These are phyloP conservation scores for Danielozyma ontarioensis DNA, from an alignment of 805 yeast species.

Conservation along the genomic window DNA sequence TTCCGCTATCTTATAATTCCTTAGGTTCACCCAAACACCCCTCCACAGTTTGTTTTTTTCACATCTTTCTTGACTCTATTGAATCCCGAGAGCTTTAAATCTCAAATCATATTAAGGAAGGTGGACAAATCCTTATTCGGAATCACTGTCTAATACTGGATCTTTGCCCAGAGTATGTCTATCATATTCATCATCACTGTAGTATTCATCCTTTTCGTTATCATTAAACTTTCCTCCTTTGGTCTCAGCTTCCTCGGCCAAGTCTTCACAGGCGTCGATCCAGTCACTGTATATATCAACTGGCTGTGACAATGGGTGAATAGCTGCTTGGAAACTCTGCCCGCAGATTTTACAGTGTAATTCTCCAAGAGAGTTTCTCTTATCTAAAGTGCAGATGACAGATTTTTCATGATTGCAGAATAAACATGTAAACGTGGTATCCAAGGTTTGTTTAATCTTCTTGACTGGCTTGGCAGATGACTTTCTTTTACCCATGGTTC, in stretches of 20 bases:
- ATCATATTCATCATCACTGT: slow-evolving; percentile 31
- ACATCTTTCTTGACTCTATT: slow-evolving; percentile 1
- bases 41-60: background rate
- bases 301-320: slow-evolving; percentile 80
- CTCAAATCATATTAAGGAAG: too few relatives aligned
- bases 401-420: slow-evolving; percentile 95
- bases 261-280: slow-evolving; percentile 94
- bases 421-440: slow-evolving; percentile 80
- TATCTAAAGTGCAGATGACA: slow-evolving; percentile 83
- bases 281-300: slow-evolving; percentile 95
- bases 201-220: slow-evolving; percentile 22
- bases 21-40: background rate
- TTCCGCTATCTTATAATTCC: too few relatives aligned
- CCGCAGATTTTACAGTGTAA: slow-evolving; percentile 91
- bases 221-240: slow-evolving; percentile 12
- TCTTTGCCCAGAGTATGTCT: slow-evolving; percentile 10
- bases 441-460: slow-evolving; percentile 71
- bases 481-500: slow-evolving; percentile 69
- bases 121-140: too few relatives aligned
- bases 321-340: slow-evolving; percentile 83
- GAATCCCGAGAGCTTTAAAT: slow-evolving; percentile 1
- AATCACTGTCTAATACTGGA: slow-evolving; percentile 20
- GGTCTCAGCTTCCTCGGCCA: slow-evolving; percentile 58
- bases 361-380: slow-evolving; percentile 77
- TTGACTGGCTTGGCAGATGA: slow-evolving; percentile 78